Base-by-base conservation (phyloP, 192 early-diverging fungal genomes). In the Rhizophagus prolifer region DNA sequence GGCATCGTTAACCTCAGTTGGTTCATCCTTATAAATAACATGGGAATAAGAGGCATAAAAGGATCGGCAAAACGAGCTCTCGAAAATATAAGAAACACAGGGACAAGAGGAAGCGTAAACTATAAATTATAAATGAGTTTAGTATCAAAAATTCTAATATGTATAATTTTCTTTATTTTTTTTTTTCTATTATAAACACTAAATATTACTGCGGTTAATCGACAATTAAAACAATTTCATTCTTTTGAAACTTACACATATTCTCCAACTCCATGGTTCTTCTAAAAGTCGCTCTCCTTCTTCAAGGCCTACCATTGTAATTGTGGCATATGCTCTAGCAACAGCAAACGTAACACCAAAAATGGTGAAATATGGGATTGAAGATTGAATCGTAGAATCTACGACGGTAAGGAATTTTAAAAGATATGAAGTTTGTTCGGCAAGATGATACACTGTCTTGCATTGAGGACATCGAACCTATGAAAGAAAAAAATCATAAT, bases 381-480 rank as follows among this genome's bases (percentile, higher is more conserved):
- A 83, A 21, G 83, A 84, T 79, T 90, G 89, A 13, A 90, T 84
- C 14, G 83, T 67, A 9, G 82, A 80, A 75, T 90, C 86, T 7
- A 90, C 74, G 8, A 84, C 70, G 16, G 85, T 85, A 44, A 91
- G 79, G 25, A 88, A 65, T 28, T 82, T 80, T 54, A 92, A 78
- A 23, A 85, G 81, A 19, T 81, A 47, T 19, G 88, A 90, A 28
- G 78, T 81, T 78, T 78, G 81, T 59, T 93, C 88, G 19, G 85
- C 77, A 31, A 93, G 76, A 34, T 84, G 83, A 79, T 92, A 93
- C 3, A 86, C 80, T 10, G 86, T 82, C 65, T 83, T 88, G 78
- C 92, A 93, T 58, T 92, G 91, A 38, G 92, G 91, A 66, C 92
- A 93, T 30, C 82, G 84, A 3, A 91, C 89, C 89, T 91, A 85